These are phyloP conservation scores for Metschnikowia matae DNA, from an alignment of 805 yeast genomes.

Conservation along the genomic window DNA sequence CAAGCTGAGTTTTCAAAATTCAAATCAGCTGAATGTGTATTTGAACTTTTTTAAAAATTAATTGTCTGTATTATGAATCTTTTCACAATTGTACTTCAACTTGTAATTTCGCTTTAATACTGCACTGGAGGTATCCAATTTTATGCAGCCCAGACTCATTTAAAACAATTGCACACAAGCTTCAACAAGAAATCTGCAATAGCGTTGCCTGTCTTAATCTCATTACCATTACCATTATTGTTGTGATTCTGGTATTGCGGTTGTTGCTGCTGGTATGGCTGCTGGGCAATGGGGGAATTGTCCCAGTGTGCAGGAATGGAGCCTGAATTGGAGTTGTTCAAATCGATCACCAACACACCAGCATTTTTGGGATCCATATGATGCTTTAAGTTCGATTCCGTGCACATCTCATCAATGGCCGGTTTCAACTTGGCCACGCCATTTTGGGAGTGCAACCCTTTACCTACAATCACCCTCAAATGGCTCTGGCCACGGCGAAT, in stretches of 20 bases:
- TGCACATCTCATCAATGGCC: conserved; percentile 76
- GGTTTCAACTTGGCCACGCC: conserved; percentile 89
- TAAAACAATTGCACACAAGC: conserved; percentile 30
- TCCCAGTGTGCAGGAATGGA: conserved; percentile 35
- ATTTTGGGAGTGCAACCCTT: conserved; percentile 77
- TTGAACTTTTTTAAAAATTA: too few species aligned
- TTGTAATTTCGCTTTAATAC: too few species aligned
- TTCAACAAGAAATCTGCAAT: conserved; percentile 29
- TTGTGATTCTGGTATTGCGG: conserved; percentile 21
- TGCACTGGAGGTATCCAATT: neutral
- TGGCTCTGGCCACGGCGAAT: conserved; percentile 54
- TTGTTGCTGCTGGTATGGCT: conserved; percentile 20
- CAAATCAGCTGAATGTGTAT: too few species aligned
- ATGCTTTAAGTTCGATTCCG: conserved; percentile 56
- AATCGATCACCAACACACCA: conserved; percentile 75
- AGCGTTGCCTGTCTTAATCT: conserved; percentile 24
- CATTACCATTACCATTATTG: conserved; percentile 6
- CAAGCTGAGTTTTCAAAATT: too few species aligned
- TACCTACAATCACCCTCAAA: conserved; percentile 85
- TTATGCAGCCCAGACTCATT: neutral
- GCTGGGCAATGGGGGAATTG: conserved; percentile 16
- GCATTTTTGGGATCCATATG: conserved; percentile 66
- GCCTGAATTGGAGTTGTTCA: conserved; percentile 27
- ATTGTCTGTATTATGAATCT: too few species aligned
- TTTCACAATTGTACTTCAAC: too few species aligned